Conservation (phyloP, 2,329 filamentous ascomycete genomes). For the Acrocalymma vagum region DNA sequence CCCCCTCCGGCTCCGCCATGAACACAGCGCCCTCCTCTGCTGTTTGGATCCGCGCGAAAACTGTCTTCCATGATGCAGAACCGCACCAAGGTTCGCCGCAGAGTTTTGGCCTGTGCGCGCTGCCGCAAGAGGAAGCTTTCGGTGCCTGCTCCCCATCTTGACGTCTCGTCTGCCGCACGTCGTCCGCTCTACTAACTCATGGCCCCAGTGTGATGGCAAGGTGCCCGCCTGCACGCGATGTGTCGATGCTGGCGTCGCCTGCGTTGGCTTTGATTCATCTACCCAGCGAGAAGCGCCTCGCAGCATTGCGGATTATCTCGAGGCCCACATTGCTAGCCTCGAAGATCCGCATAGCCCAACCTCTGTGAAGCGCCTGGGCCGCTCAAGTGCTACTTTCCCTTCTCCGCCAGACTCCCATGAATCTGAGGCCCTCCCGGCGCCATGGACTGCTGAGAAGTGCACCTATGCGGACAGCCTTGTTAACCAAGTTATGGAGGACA, state of each 20-base stretch:
- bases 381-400: conserved; percentile 24
- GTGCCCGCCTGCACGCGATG: conserved; percentile 45
- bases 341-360: conserved; percentile 26
- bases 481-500: conserved; percentile 44
- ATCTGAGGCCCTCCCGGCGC: conserved; percentile 24
- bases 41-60: conserved; percentile 19
- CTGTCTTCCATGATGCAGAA: conserved; percentile 35
- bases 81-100: conserved; percentile 42
- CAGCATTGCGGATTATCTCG: conserved; percentile 43
- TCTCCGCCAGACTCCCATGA: conserved; percentile 36
- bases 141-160: conserved; percentile 26
- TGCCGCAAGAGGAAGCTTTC: conserved; percentile 46
- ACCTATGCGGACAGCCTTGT: conserved; percentile 41
- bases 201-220: conserved; percentile 44
- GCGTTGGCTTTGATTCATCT: conserved; percentile 45
- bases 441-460: conserved; percentile 30
- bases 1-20: conserved; percentile 26
- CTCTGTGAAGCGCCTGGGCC: conserved; percentile 20
- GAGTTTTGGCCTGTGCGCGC: conserved; percentile 46
- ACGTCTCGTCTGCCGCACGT: conserved; percentile 15
- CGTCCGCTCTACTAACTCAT: conserved; percentile 22
- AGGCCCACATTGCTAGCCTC: conserved; percentile 40
- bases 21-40: conserved; percentile 19
- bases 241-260: conserved; percentile 38
- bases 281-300: conserved; percentile 42